phyloP scores from a whole-genome alignment of 148 eudicot genomes.

The Persicaria tinctoria region DNA sequence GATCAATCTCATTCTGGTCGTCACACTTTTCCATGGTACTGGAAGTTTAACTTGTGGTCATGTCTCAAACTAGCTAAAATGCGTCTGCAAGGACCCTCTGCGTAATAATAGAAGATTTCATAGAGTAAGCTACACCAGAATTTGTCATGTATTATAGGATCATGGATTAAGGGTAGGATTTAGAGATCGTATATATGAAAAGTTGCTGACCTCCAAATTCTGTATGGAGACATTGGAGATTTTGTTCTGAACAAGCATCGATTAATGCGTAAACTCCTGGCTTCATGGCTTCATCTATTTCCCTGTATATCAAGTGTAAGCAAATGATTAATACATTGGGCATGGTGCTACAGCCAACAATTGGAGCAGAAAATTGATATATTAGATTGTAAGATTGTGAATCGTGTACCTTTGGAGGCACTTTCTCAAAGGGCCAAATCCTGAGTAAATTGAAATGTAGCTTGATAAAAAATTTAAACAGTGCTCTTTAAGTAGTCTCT shows the following conservation, averaged over 20 bases:
- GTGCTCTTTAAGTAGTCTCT: conserved; percentile 58
- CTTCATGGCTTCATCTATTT: conserved; percentile 81
- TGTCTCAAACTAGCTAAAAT: conserved; percentile 66
- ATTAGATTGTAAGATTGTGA: conserved; percentile 7
- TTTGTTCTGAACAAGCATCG: conserved; percentile 77
- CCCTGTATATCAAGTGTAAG: conserved; percentile 31
- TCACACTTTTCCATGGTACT: conserved; percentile 88
- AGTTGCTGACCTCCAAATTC: conserved; percentile 64
- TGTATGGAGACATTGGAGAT: conserved; percentile 86
- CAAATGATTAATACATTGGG: neutral
- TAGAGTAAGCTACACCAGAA: neutral
- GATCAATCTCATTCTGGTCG: neutral
- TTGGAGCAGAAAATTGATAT: neutral
- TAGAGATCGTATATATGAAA: neutral
- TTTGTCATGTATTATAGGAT: neutral
- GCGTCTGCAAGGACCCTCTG: conserved; percentile 97
- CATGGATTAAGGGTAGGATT: neutral
- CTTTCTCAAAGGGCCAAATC: conserved; percentile 52
- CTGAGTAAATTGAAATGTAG: conserved; percentile 69
- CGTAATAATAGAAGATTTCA: conserved; percentile 14
- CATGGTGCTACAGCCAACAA: neutral
- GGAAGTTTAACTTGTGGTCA: conserved; percentile 71
- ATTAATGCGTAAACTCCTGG: conserved; percentile 86
- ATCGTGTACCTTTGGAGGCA: conserved; percentile 61
- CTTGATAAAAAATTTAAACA: conserved; percentile 55